Percentiles rank a stretch among this genome's conserved stretches.
phyloP scores from a whole-genome alignment of 352 stramenopile species.

The Pythium chondricola region DNA sequence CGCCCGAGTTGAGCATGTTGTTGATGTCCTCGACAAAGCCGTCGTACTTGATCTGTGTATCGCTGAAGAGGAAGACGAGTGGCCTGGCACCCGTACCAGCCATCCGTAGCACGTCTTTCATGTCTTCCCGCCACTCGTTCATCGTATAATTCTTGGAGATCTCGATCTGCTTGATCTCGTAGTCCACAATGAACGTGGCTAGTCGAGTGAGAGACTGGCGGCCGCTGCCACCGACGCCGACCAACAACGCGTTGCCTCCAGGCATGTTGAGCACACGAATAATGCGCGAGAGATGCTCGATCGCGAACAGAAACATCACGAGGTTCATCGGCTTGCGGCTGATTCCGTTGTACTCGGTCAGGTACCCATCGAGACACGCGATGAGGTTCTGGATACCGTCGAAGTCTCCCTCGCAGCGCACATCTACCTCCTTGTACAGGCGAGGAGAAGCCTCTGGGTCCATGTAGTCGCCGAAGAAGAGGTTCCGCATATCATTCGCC shows the following conservation, averaged over 20 bases:
- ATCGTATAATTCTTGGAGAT: constrained; percentile 94
- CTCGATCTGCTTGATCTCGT: constrained; percentile 91
- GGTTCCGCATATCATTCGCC: constrained; percentile 76
- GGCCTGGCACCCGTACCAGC: constrained; percentile 82
- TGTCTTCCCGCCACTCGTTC: constrained; percentile 93
- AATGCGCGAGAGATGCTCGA: constrained; percentile 92
- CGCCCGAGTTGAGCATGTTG: constrained; percentile 94
- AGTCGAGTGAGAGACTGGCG: constrained; percentile 90
- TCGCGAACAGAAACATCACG: constrained; percentile 95
- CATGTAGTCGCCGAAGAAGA: constrained; percentile 93
- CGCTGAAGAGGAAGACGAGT: constrained; percentile 92
- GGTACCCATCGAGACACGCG: constrained; percentile 83
- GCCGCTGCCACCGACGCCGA: constrained; percentile 91
- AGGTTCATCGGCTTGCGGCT: constrained; percentile 94
- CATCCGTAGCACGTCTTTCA: constrained; percentile 89
- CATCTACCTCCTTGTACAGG: constrained; percentile 80
- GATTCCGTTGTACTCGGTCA: constrained; percentile 90
- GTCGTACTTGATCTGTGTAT: constrained; percentile 95
- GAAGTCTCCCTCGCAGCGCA: constrained; percentile 51
- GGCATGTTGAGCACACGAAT: constrained; percentile 93
- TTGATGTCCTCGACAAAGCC: constrained; percentile 96
- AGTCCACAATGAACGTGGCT: constrained; percentile 91
- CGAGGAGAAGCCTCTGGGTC: constrained; percentile 68
- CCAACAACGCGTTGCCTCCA: constrained; percentile 89
- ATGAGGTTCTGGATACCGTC: constrained; percentile 81